Evolutionary conservation across 257 asterid species (phyloP).

Genomic region (Plantago ovata): DNA sequence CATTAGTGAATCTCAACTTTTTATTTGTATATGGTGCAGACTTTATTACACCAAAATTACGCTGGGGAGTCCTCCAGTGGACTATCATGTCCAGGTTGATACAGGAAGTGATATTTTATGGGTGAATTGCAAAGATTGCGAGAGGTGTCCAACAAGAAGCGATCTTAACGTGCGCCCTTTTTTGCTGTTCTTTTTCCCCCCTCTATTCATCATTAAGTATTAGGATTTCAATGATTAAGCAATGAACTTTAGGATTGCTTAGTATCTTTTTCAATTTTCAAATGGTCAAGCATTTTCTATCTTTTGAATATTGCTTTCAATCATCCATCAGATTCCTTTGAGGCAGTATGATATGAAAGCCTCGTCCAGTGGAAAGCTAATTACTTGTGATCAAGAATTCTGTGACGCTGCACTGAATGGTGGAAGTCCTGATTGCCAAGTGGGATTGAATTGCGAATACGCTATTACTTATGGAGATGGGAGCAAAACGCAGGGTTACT

Average conservation of each 20-base stretch:
- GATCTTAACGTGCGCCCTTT: conserved; percentile 59
- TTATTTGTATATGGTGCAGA: conserved; percentile 46
- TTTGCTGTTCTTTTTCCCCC: conserved; percentile 4
- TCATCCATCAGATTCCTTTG: conserved; percentile 61
- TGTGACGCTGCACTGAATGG: conserved; percentile 50
- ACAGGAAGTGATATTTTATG: conserved; percentile 98
- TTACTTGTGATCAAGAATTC: conserved; percentile 76
- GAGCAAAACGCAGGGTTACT: conserved; percentile 80
- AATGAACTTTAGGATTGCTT: no score
- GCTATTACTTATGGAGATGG: conserved; percentile 88
- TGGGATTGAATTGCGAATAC: conserved; percentile 74
- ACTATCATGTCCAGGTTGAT: conserved; percentile 90
- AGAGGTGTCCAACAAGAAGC: conserved; percentile 76
- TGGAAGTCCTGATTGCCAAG: conserved; percentile 59
- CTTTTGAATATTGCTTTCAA: conserved; percentile 9
- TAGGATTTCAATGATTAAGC: conserved; percentile 9
- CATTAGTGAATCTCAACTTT: conserved; percentile 9
- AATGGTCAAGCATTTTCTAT: no score
- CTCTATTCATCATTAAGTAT: neutral
- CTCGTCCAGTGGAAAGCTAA: conserved; percentile 62
- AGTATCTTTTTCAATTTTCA: no score
- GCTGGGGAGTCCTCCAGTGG: conserved; percentile 89
- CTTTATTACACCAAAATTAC: conserved; percentile 84
- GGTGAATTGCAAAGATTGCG: conserved; percentile 89
- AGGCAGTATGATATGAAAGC: conserved; percentile 63